A percentile compares a stretch with the other conserved stretches of the same genome.
Evolutionary conservation across 176 grass and related monocot species (phyloP).

Genomic region (Eragrostis curvula): DNA sequence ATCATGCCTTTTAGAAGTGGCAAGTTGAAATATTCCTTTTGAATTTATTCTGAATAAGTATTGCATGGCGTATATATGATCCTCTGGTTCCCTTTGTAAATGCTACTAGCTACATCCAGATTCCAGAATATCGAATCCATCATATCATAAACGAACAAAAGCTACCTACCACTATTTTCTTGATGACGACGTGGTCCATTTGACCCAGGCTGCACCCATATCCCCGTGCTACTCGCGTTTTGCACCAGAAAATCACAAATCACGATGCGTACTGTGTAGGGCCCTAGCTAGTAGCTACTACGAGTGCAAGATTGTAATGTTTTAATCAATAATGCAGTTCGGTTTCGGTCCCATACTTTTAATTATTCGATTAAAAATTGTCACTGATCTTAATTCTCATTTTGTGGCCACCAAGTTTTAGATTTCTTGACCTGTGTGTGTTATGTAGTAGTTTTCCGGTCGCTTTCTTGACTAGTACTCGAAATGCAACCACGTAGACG

Average conservation of each 20-base stretch:
- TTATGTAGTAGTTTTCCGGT: background rate
- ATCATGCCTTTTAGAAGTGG: too few species aligned
- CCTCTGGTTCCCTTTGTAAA: too few species aligned
- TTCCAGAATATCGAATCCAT: conserved; percentile 2
- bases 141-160: background rate
- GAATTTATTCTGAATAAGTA: background rate
- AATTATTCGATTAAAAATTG: background rate
- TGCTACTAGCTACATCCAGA: background rate
- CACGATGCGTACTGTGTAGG: background rate
- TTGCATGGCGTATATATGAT: background rate
- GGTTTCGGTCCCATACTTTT: background rate
- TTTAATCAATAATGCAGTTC: conserved; percentile 35
- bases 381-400: background rate
- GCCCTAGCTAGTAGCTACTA: background rate
- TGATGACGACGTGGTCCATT: conserved; percentile 6
- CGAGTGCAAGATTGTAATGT: background rate
- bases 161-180: background rate
- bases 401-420: background rate
- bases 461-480: conserved; percentile 22
- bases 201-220: background rate
- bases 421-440: background rate
- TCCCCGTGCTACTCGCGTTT: background rate
- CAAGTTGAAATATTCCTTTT: background rate
- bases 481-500: conserved; percentile 14
- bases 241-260: background rate